These are phyloP conservation scores for Davidsoniella virescens DNA, from an alignment of 2,329 filamentous ascomycete genomes.

Conservation along the genomic window DNA sequence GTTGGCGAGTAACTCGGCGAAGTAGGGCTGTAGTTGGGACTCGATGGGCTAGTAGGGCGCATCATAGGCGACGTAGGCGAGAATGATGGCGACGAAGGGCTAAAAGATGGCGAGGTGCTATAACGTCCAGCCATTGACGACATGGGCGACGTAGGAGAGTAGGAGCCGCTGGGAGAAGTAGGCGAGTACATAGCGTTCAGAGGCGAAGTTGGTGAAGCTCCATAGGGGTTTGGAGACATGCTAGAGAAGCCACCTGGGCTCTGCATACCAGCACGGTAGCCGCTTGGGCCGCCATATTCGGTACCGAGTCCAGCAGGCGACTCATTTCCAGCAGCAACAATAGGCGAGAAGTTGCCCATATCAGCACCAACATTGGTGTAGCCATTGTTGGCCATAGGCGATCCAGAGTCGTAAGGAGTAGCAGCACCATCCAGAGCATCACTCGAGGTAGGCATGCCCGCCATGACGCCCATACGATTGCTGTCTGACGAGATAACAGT, in stretches of 20 bases:
- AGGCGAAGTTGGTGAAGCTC: constrained; percentile 49
- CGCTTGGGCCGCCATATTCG: constrained; percentile 38
- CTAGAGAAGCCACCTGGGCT: constrained; percentile 49
- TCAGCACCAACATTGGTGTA: constrained; percentile 45
- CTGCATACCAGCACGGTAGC: constrained; percentile 31
- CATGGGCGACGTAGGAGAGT: constrained; percentile 63
- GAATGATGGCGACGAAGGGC: constrained; percentile 46
- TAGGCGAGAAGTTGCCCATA: constrained; percentile 57
- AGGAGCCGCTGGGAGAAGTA: constrained; percentile 56
- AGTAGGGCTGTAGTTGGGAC: constrained; percentile 47
- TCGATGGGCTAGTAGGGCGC: constrained; percentile 37
- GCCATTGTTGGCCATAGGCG: constrained; percentile 58
- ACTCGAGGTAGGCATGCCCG: constrained; percentile 61
- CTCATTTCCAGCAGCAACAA: constrained; percentile 59
- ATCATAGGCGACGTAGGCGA: constrained; percentile 45
- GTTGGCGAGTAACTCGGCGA: constrained; percentile 50
- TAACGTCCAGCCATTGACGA: constrained; percentile 35
- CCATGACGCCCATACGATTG: constrained; percentile 67
- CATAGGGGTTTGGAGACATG: constrained; percentile 57
- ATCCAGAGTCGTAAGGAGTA: constrained; percentile 85
- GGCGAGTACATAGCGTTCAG: constrained; percentile 49
- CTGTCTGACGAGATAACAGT: constrained; percentile 79
- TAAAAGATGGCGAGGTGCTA: constrained; percentile 45
- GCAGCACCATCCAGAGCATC: constrained; percentile 65
- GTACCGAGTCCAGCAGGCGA: constrained; percentile 48